phyloP scores from a whole-genome alignment of 1,284 basidiomycete genomes.

The Boletus subluridellus region DNA sequence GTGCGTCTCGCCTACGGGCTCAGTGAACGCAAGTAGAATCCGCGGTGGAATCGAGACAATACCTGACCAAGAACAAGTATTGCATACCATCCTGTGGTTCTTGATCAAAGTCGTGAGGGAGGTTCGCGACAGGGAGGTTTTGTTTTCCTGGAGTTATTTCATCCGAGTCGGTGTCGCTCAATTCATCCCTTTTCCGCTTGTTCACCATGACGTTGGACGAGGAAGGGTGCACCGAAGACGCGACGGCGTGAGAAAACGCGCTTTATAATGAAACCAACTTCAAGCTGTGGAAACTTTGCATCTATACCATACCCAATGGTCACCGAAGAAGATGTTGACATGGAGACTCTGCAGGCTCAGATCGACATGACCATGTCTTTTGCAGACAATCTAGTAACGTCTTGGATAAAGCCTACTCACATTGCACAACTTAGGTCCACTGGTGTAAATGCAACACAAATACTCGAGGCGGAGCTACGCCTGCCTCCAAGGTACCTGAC shows the following conservation, averaged over 20 bases:
- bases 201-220: conserved; percentile 25
- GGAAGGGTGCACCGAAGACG: not conserved
- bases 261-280: not conserved
- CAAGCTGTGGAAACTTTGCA: not conserved
- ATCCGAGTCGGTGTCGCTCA: conserved; percentile 50
- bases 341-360: conserved; percentile 66
- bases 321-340: conserved; percentile 50
- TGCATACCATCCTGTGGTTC: conserved; percentile 71
- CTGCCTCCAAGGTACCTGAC: conserved; percentile 60
- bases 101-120: conserved; percentile 61
- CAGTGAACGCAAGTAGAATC: conserved; percentile 5
- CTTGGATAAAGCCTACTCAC: conserved; percentile 61
- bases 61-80: conserved; percentile 80
- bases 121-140: conserved; percentile 69
- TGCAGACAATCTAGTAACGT: conserved; percentile 63
- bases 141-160: conserved; percentile 56
- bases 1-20: conserved; percentile 58
- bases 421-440: conserved; percentile 32
- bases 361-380: conserved; percentile 76
- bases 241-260: conserved; percentile 21
- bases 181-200: conserved; percentile 51
- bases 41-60: conserved; percentile 17
- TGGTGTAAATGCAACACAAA: conserved; percentile 44
- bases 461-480: conserved; percentile 62
- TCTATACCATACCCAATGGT: conserved; percentile 16